Evolutionary conservation across 345 rosid species (phyloP), one percentile per base, ranked within the genome.

Genomic region (Hypericum androsaemum): DNA sequence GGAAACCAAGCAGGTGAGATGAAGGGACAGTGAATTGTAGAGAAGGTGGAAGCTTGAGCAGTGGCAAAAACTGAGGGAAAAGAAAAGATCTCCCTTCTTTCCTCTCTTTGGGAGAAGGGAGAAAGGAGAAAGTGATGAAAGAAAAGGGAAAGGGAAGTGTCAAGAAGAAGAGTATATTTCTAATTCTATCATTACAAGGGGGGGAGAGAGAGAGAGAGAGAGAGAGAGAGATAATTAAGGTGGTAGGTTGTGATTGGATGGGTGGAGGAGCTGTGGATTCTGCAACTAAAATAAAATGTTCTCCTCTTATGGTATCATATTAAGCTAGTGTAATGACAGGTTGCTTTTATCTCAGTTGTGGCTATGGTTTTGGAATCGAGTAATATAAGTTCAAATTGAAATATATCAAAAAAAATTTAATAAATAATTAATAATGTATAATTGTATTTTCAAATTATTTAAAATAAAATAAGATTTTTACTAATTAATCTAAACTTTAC

Each of bases 161-260:
- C 32, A 14, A n/a, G 12, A 14, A 56, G 39, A 28, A 45, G 32
- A 14, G 37, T 28, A 37, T 44, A 5, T 22, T 22, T 22, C 32
- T 5, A 12, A 37, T 50, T 9, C 12, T 14, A n/a, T 16, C 47
- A 47, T 36, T 32, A 28, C 47, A 44, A 47, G 10, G 38, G 13
- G 36, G 12, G 11, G 32, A 22, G 32, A 28, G 45, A 0, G 37
- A 54, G 32, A 39, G 10, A 10, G 7, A 36, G 35, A 43, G 15
- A 36, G 8, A 15, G 37, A 9, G 49, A 37, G 48, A 36, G 37
- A 59, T 52, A 32, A 8, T 41, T 62, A 62, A 65, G 65, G 76
- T 71, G 80, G 71, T 61, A 60, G 39, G 43, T 47, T 71, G 60
- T 71, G 75, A 78, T 78, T 76, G 83, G 80, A 63, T n/a, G 71